Base-by-base conservation (phyloP, 1,284 basidiomycete species). In the Fomitopsis betulina region DNA sequence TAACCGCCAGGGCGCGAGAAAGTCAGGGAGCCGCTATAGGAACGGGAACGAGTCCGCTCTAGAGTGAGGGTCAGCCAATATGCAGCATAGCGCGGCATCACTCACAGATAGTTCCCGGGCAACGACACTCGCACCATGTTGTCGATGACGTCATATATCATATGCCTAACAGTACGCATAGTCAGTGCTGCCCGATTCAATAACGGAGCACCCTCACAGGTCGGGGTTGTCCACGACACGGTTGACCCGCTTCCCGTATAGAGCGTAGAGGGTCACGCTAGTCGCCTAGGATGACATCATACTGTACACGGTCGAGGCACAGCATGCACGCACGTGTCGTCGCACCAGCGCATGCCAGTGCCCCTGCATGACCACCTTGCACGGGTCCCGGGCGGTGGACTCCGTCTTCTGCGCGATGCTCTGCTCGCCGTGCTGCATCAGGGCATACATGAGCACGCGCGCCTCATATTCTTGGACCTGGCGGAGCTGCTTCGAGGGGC, bases 311-410 rank as follows among this genome's bases (percentile, higher is more conserved):
- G 27, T 4, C 27, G 27, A 3, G 8, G 5, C 8, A 2, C 2
- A 8, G 27, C 27, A 30, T 30, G 27, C 2, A 65, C 65, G 56
- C 54, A 69, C 69, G 53, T 68, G 70, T 51, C 68, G 64, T 33
- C 69, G 63, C 23, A 70, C 56, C 1, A 70, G 37, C 5, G 67
- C 64, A 56, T 70, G 69, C 69, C 69, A 70, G 57, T 70, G 69
- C 9, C 42, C 53, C 47, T 70, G 67, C 2, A 67, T 66, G 37
- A 70, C 62, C 35, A 65, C 65, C 13, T 27, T 39, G 15, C 53
- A 21, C 17, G 53, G 27, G 25, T 50, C 49, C 8, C 13, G 35
- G 8, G 35, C 35, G 35, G 12, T 1, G 8, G 35, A 10, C 35
- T n/a, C n/a, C n/a, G n/a, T n/a, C n/a, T 10, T 15, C 3, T 15